Evolutionary conservation across 495 filamentous ascomycete species (phyloP), one percentile per base, ranked within the genome.

Genomic region (Penicillium maclennaniae): DNA sequence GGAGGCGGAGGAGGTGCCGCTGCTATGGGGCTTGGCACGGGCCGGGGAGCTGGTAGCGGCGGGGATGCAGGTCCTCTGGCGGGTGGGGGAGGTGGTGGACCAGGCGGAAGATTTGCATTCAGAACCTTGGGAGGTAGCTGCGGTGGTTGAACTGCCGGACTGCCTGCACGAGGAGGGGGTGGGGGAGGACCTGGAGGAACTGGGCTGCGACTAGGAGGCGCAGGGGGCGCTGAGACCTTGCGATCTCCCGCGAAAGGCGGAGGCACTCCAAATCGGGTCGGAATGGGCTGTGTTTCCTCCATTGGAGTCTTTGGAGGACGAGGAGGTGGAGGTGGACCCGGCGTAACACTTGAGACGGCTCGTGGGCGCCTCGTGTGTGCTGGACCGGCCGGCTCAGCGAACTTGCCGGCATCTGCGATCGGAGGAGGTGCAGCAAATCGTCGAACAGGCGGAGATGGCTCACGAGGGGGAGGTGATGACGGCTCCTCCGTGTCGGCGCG

Each of bases 301-400:
- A 91, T 74, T 4, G 90, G 88, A 4, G 83, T 87, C 69, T 97
- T 97, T 2, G 92, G 88, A 36, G 92, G 91, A 58, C 89, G 78
- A 7, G 91, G 91, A 17, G 91, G 91, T 31, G 91, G 90, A 4
- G 89, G 87, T 16, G 92, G 89, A 2, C 85, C 90, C 19, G 87
- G 76, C 38, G 79, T 81, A 17, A 80, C 70, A 14, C 82, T 69
- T 10, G 86, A 86, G 23, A 71, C 53, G 38, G 87, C 82, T 50
- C 84, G 76, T 37, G 77, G 74, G 51, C 85, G 76, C 27, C 69
- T 62, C 15, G 82, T 79, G 9, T 76, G 73, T 7, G 74, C 62
- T 28, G 81, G 81, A 16, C 72, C 68, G 31, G 78, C 77, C 17
- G 76, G 70, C 60, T 84, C 72, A 4, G 83, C 85, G 59, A 79